Evolutionary conservation across 139 green algal species (phyloP).

Genomic region (Chlorella sp.): DNA sequence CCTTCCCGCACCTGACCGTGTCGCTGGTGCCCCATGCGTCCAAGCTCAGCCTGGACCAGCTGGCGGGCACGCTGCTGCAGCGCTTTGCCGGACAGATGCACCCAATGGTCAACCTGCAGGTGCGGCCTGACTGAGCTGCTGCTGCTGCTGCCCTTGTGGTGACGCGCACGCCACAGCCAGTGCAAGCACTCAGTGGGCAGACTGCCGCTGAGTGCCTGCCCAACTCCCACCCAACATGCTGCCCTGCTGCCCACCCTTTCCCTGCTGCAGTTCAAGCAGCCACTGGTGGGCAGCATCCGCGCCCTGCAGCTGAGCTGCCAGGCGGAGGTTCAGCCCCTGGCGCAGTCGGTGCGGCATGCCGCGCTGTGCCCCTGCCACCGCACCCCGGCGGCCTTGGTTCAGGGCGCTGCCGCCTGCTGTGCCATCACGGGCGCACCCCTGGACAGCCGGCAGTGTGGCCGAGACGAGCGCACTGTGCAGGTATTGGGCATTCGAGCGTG

Average conservation of each 20-base stretch:
- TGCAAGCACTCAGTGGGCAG: too few relatives aligned
- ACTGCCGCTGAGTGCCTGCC: too few relatives aligned
- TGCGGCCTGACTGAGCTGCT: background rate
- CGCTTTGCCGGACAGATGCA: background rate
- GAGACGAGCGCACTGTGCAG: constrained; percentile 18
- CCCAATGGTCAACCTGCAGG: constrained; percentile 19
- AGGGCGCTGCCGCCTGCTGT: background rate
- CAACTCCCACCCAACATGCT: too few relatives aligned
- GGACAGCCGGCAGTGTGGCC: constrained; percentile 13
- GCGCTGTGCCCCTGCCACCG: constrained; percentile 31
- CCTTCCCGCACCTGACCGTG: constrained; percentile 19
- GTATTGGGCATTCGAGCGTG: background rate
- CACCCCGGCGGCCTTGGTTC: background rate
- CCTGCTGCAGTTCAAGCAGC: constrained; percentile 12
- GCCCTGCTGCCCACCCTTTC: background rate
- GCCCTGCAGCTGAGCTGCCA: background rate
- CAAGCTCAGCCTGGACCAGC: background rate
- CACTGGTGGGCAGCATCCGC: constrained; percentile 33
- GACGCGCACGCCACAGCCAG: too few relatives aligned
- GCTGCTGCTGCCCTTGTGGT: background rate
- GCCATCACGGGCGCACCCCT: background rate
- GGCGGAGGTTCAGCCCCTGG: constrained; percentile 6
- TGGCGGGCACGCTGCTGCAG: constrained; percentile 36
- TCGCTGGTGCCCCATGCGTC: background rate
- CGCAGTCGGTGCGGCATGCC: constrained; percentile 5